Evolutionary conservation across 2,329 filamentous ascomycete species (phyloP), one percentile per base, ranked within the genome.

Genomic region (Pseudogymnoascus sp.): DNA sequence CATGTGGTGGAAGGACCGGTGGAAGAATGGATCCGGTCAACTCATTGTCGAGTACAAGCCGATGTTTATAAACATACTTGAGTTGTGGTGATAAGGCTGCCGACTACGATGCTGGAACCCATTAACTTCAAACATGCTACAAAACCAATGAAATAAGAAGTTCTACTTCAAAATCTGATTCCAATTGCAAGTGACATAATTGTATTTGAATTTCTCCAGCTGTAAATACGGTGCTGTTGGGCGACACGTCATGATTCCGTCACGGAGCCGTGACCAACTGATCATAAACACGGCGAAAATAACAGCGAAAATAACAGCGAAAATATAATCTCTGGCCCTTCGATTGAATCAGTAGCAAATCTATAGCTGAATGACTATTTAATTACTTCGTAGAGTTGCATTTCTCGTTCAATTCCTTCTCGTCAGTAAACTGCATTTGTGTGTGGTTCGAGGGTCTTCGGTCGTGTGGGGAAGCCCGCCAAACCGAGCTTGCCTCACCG

Each of bases 11-110:
- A 65, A 68, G 68, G 65, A 64, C 66, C 63, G 66, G 69, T 64
- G 65, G 65, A 67, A 69, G 70, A 73, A 71, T 68, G 68, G 69
- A 67, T 68, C 67, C 69, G 70, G 72, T 73, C 70, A 73, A 72
- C 25, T 23, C 44, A 33, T 65, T 65, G 64, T 74, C 72, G 72
- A 69, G 69, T 70, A 72, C 62, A 66, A 69, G 67, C 68, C 66
- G 69, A 68, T 65, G 67, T 74, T 73, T 72, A 67, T 66, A 63
- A 70, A 71, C 28, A 56, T n/a, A 60, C 69, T 60, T 68, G 66
- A 70, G 69, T 63, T 65, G 65, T 68, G 61, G 71, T 68, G 50
- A 66, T 68, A 68, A 67, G 72, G 50, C 50, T 31, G 50, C 69
- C 72, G 72, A 71, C 70, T 62, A 62, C 66, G 72, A 74, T 72